Base-by-base conservation (phyloP, 208 protist species). In the Strigomonas galati region DNA sequence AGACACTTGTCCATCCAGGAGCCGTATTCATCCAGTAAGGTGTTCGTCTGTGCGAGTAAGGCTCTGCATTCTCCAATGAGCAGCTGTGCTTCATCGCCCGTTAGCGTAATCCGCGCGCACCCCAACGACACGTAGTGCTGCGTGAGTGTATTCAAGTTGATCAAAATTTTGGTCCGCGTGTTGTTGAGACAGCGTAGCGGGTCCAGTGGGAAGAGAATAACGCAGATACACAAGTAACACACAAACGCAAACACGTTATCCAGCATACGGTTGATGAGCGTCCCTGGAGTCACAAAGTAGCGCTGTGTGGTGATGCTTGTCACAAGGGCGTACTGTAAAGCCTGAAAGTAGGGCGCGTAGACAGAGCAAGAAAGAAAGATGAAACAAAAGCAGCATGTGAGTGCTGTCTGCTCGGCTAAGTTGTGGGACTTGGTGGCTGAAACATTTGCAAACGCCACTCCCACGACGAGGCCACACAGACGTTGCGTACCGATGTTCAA, bases 181-280 rank as follows among this genome's bases (percentile, higher is more conserved):
- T 82, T 82, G 67, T 74, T 72, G 37, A 86, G 63, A 15, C 79
- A 63, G 14, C 76, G 74, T 30, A 86, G 74, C 2, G 80, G 67
- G 48, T 86, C 80, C 6, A 86, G 60, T 2, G 80, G 80, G 55
- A 86, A 86, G 23, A 86, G 14, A 35, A 86, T 58, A 6, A 76
- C 58, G 55, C 78, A 77, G 30, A 86, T 80, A 1, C 72, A 37
- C 26, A 82, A 76, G 57, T 82, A 86, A 24, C 70, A 76, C 51
- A 81, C 74, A 15, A 79, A 79, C 19, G 72, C 63, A 53, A 86
- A 78, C 0, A 75, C 60, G 43, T 79, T 82, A 31, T 75, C 70
- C 21, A 72, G 63, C 37, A 86, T 19, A 37, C 80, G 80, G 6
- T 56, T 71, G 24, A 73, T 21, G 19, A 86, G 43, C 10, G 69